phyloP scores from a whole-genome alignment of 1,284 basidiomycete species.

The Golubevia sp. region DNA sequence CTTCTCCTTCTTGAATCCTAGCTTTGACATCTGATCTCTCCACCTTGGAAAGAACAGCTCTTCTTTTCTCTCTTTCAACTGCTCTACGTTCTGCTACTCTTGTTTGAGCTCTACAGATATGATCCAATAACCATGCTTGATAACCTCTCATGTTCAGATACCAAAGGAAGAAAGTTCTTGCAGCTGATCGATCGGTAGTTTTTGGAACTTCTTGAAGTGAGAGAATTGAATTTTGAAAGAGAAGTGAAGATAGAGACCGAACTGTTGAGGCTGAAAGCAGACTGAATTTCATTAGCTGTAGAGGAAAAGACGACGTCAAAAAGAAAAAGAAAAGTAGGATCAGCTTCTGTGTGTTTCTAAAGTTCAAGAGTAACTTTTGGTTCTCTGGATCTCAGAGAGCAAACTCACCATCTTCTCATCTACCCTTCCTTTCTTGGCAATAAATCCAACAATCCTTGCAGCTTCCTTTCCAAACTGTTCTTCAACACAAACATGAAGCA shows the following conservation, averaged over 20 bases:
- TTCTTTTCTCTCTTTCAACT: conserved; percentile 36
- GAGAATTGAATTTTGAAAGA: conserved; percentile 44
- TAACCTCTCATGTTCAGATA: conserved; percentile 51
- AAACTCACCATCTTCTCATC: conserved; percentile 1
- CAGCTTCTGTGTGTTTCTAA: neutral
- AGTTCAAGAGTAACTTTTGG: neutral
- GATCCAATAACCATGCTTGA: conserved; percentile 50
- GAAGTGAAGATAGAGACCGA: neutral
- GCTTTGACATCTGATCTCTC: conserved; percentile 49
- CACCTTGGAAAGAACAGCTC: conserved; percentile 36
- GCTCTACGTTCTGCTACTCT: conserved; percentile 35
- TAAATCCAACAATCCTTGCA: neutral
- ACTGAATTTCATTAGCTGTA: neutral
- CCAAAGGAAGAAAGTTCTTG: conserved; percentile 57
- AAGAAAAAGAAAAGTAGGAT: neutral
- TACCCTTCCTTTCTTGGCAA: neutral
- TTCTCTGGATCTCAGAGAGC: neutral
- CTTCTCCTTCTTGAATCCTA: conserved; percentile 18
- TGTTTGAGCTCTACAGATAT: conserved; percentile 42
- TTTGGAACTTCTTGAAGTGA: conserved; percentile 58
- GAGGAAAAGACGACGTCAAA: neutral
- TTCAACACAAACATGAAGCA: neutral
- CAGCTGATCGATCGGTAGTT: conserved; percentile 48
- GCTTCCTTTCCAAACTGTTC: conserved; percentile 2
- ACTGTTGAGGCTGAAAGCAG: neutral